phyloP scores from a whole-genome alignment of 2,329 filamentous ascomycete species.

The Alternaria brassicae region DNA sequence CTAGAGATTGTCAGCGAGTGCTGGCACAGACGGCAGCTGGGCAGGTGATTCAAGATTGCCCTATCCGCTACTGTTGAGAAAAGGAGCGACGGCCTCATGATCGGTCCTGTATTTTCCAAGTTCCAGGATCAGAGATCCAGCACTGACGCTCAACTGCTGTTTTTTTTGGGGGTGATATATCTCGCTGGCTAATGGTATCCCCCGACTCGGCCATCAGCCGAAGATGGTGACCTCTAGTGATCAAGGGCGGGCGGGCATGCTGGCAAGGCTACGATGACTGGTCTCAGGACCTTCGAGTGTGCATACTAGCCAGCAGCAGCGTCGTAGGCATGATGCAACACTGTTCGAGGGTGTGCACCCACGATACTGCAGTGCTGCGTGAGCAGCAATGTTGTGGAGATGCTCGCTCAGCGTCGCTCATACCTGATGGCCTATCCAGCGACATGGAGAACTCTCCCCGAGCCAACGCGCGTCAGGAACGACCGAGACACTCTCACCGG shows the following conservation, averaged over 20 bases:
- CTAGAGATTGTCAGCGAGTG: not conserved
- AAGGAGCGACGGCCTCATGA: not conserved
- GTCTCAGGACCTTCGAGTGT: not conserved
- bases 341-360: not conserved
- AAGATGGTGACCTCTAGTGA: not conserved
- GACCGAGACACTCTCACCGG: constrained; percentile 12
- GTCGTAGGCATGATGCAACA: not conserved
- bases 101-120: not conserved
- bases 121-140: not conserved
- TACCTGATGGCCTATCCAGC: not conserved
- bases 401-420: not conserved
- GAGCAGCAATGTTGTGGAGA: not conserved
- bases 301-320: not conserved
- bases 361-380: not conserved
- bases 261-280: not conserved
- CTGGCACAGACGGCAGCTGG: not conserved
- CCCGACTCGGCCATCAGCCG: not conserved
- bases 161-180: not conserved
- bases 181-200: not conserved
- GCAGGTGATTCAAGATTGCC: not conserved
- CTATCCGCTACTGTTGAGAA: not conserved
- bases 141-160: not conserved
- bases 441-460: not conserved
- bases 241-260: not conserved
- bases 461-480: constrained; percentile 2